A percentile compares a stretch with the other conserved stretches of the same genome.
Evolutionary conservation across 2,329 filamentous ascomycete genomes (phyloP).

Genomic region (Venturia asperata): DNA sequence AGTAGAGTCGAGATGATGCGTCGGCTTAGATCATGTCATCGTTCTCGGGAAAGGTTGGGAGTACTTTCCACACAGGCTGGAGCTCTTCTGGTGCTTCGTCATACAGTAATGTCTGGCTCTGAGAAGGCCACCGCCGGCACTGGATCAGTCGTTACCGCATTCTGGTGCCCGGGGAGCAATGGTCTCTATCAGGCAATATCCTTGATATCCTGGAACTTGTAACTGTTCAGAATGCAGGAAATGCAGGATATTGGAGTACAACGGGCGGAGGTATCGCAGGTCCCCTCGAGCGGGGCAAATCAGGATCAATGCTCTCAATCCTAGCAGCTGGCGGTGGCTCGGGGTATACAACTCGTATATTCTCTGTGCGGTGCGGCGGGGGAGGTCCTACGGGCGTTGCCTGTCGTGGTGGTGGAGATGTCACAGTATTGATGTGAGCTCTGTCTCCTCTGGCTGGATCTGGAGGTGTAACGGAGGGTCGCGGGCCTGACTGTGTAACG

Average conservation of each 20-base stretch:
- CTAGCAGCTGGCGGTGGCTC: slow-evolving; percentile 6
- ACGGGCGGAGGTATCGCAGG: not conserved
- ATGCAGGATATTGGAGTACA: slow-evolving; percentile 1
- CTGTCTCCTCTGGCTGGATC: not conserved
- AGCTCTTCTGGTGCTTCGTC: too few relatives aligned
- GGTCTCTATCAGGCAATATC: not conserved
- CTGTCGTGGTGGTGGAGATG: slow-evolving; percentile 1
- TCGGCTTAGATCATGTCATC: too few relatives aligned
- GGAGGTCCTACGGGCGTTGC: not conserved
- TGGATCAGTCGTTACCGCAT: too few relatives aligned
- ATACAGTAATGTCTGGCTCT: too few relatives aligned
- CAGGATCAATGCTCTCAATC: not conserved
- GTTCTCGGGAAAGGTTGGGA: too few relatives aligned
- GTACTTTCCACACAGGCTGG: too few relatives aligned
- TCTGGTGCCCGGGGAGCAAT: not conserved
- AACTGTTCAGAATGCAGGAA: not conserved
- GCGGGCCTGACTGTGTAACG: too few relatives aligned
- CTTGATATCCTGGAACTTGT: not conserved
- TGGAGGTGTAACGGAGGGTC: not conserved
- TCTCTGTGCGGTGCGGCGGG: not conserved
- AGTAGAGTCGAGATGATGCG: too few relatives aligned
- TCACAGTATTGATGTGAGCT: slow-evolving; percentile 10
- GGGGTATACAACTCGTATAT: not conserved
- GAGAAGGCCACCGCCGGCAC: too few relatives aligned
- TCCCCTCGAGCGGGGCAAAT: not conserved